These are phyloP conservation scores for Leccinum pachyderme DNA, from an alignment of 1,284 basidiomycete genomes.

Conservation along the genomic window DNA sequence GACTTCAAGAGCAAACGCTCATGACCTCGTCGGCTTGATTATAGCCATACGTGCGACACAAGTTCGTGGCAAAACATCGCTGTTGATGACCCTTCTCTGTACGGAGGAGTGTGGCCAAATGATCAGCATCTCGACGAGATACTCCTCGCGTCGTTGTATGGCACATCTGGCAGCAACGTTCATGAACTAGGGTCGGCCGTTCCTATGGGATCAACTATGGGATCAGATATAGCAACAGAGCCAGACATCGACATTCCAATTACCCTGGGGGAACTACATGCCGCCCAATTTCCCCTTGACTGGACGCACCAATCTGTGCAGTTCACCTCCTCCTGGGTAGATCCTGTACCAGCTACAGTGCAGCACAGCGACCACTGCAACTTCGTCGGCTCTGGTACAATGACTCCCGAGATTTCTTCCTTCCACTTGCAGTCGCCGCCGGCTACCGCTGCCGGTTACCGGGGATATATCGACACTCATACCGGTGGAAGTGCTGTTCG, in stretches of 20 bases:
- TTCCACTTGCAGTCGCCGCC: slow-evolving; percentile 2
- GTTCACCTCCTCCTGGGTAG: slow-evolving; percentile 1
- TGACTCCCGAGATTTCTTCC: not conserved
- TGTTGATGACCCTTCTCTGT: not conserved
- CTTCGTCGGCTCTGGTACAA: not conserved
- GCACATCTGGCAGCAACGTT: not conserved
- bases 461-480: not conserved
- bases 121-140: not conserved
- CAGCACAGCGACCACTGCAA: not conserved
- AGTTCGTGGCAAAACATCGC: slow-evolving; percentile 4
- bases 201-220: not conserved
- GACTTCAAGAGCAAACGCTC: not conserved
- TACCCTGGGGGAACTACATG: not conserved
- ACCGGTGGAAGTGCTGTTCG: not conserved
- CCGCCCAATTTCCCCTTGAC: not conserved
- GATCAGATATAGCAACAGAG: slow-evolving; percentile 5
- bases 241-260: slow-evolving; percentile 3
- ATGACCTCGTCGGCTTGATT: not conserved
- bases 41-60: slow-evolving; percentile 3
- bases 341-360: slow-evolving; percentile 4
- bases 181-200: not conserved
- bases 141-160: not conserved
- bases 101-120: not conserved
- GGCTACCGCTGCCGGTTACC: not conserved
- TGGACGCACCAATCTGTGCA: slow-evolving; percentile 3